These are phyloP conservation scores for Claviceps purpurea DNA, from an alignment of 2,329 filamentous ascomycete genomes.

Conservation along the genomic window DNA sequence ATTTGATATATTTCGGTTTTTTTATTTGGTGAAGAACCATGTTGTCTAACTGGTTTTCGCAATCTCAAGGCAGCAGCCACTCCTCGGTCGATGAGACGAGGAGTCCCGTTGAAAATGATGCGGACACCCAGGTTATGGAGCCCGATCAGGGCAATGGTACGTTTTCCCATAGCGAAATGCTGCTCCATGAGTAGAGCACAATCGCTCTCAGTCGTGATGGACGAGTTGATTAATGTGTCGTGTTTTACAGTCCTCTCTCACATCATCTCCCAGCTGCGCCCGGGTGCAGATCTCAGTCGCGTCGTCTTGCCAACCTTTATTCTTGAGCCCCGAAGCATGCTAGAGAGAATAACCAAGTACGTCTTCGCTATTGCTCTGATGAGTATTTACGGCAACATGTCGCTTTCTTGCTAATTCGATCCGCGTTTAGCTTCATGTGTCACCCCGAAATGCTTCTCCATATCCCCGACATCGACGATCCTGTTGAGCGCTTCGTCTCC, in stretches of 20 bases:
- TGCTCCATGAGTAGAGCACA: background rate
- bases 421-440: conserved; percentile 79
- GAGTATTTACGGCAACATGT: background rate
- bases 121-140: conserved; percentile 75
- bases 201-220: background rate
- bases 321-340: conserved; percentile 91
- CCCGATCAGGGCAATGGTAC: conserved; percentile 88
- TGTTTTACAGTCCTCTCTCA: conserved; percentile 64
- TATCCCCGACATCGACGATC: conserved; percentile 79
- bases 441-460: conserved; percentile 90
- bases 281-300: conserved; percentile 85
- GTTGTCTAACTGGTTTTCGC: conserved; percentile 29
- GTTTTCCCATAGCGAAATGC: conserved; percentile 14
- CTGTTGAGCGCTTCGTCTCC: conserved; percentile 76
- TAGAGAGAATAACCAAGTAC: conserved; percentile 97
- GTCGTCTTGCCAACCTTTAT: conserved; percentile 96
- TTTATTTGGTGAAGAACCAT: conserved; percentile 13
- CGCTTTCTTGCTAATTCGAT: background rate
- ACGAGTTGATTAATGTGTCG: background rate
- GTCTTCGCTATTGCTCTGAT: conserved; percentile 16
- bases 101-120: conserved; percentile 28
- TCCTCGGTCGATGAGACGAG: conserved; percentile 45
- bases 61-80: conserved; percentile 30
- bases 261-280: conserved; percentile 93
- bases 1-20: no score